Evolutionary conservation across 768 basidiomycete species (phyloP), one percentile per base, ranked within the genome.

Genomic region (Suillus brevipes): DNA sequence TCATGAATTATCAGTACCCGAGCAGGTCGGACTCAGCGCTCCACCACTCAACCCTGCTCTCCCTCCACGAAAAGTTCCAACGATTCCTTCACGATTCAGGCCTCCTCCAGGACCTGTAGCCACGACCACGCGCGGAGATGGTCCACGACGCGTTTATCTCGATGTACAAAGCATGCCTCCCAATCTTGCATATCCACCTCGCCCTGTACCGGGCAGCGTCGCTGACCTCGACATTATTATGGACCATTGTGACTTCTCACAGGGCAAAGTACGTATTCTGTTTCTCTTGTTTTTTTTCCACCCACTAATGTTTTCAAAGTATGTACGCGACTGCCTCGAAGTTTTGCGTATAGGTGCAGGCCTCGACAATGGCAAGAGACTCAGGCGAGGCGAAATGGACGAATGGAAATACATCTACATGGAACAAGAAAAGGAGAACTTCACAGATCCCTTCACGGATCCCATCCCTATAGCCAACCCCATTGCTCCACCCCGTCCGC

Each of bases 321-420:
- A 92, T 78, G 97, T 99, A n/a, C 89, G 97, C 47, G 97, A 99
- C 74, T 99, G 97, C 72, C 82, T 99, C 47, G 96, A 99, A 76
- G 89, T 97, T 53, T 84, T 99, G 34, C 87, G 97, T n/a, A 80
- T 95, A 14, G 97, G 96, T 4, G 93, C 85, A 8, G 91, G 94
- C 18, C 83, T 99, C 53, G 96, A 99, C 73, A 89, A 90, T 60
- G 90, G 88, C 16, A 87, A 87, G 50, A 85, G 88, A 23, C 75
- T 94, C 37, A 82, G 94, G 67, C 82, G 95, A 68, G 91, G 89
- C 1, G 88, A 87, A 69, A 82, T 89, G 74, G 88, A 92, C 67
- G 84, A 89, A 61, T 97, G 92, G 92, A 90, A 89, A 71, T 95
- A 98, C 73, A 88, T 95, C 67, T 99, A 90, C 76, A 78, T 87